Base-by-base conservation (phyloP, 768 basidiomycete genomes). In the Crassisporium funariophilum region DNA sequence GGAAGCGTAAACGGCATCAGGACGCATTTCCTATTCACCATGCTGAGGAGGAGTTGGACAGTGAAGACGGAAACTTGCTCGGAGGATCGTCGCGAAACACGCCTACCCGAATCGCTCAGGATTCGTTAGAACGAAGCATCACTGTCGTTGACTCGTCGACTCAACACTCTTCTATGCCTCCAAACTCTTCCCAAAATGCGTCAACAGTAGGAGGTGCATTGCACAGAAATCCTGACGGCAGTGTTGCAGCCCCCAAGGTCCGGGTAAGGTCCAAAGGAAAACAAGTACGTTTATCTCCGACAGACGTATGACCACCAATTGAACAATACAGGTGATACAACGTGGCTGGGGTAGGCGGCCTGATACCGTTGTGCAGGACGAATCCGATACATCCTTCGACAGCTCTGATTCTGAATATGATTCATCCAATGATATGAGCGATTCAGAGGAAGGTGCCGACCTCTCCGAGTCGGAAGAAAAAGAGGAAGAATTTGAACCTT, bases 401-500 rank as follows among this genome's bases (percentile, higher is more conserved):
- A 91, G 84, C 58, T 91, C 88, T 7, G 84, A 89, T 63, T 88
- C 86, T 24, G 82, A 73, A n/a, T 74, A 83, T 53, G 61, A 63
- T 7, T 42, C 39, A 3, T 44, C 41, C 15, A 43, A 55, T 31
- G 55, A 54, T 43, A 43, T 55, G 31, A 47, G 39, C 19, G 49
- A 47, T 29, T 42, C 38, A 10, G 56, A 60, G 20, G 60, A 63
- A 9, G 56, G 55, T 12, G 55, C 52, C 15, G 56, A 49, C 16
- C 44, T 54, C 5, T 35, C 39, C 33, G 49, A 40, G 12, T 52
- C 54, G 3, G 62, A 63, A 22, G 60, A 62, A 11, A 62, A 53
- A 2, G 60, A 51, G 15, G 40, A 74, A 68, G 56, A 82, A 74
- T 49, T 57, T 6, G 25, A 42, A 29, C 13, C 46, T 21, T 23